A percentile compares a stretch with the other conserved stretches of the same genome.
phyloP scores from a whole-genome alignment of 345 rosid species.

The Brassica carinata region DNA sequence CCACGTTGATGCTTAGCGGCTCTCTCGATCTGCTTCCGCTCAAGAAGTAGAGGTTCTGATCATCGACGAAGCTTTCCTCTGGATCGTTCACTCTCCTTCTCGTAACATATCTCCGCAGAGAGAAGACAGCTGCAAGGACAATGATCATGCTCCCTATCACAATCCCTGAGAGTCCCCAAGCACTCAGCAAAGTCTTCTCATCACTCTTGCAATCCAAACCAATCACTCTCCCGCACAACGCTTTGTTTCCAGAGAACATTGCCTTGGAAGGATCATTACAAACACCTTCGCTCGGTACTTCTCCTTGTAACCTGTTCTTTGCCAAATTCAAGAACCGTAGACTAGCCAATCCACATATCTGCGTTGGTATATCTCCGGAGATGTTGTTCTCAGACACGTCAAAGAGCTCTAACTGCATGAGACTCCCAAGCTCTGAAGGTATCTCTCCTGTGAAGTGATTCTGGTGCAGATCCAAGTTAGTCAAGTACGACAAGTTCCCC shows the following conservation, averaged over 20 bases:
- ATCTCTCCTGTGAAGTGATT: slow-evolving; percentile 64
- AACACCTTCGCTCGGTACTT: slow-evolving; percentile 58
- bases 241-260: slow-evolving; percentile 61
- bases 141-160: slow-evolving; percentile 48
- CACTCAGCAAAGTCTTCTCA: slow-evolving; percentile 41
- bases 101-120: slow-evolving; percentile 48
- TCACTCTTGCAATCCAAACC: slow-evolving; percentile 56
- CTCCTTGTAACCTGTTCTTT: slow-evolving; percentile 62
- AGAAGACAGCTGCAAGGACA: slow-evolving; percentile 41
- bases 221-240: slow-evolving; percentile 53
- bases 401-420: slow-evolving; percentile 64
- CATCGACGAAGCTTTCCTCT: slow-evolving; percentile 55
- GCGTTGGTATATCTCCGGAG: slow-evolving; percentile 65
- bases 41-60: slow-evolving; percentile 58
- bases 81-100: slow-evolving; percentile 45
- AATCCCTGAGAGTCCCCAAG: slow-evolving; percentile 56
- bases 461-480: slow-evolving; percentile 61
- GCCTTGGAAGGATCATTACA: slow-evolving; percentile 56
- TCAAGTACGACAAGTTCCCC: slow-evolving; percentile 69
- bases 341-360: slow-evolving; percentile 52
- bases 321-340: slow-evolving; percentile 56
- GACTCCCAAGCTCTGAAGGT: slow-evolving; percentile 61
- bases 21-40: slow-evolving; percentile 79
- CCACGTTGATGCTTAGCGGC: slow-evolving; percentile 83
- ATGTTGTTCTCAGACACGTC: slow-evolving; percentile 66